A percentile compares a stretch with the other conserved stretches of the same genome.
Conservation (phyloP, 805 yeast genomes). For the Cyberlindnera mrakii region DNA sequence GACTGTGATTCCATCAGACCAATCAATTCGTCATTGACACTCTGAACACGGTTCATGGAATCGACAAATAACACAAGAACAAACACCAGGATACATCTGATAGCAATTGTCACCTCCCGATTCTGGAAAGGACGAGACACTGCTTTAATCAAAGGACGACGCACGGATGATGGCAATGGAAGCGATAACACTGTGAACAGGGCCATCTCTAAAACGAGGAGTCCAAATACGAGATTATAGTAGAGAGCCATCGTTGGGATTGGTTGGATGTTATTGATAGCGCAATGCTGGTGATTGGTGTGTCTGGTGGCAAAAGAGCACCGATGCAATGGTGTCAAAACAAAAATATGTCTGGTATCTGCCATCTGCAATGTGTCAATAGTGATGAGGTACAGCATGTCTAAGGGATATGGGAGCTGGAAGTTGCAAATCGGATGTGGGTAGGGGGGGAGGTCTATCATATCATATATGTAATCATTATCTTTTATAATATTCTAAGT, state of each 20-base stretch:
- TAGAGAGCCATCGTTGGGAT: constrained; percentile 24
- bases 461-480: no score
- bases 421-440: no score
- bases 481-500: no score
- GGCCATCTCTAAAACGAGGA: constrained; percentile 72
- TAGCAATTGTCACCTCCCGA: constrained; percentile 65
- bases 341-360: no score
- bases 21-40: constrained; percentile 58
- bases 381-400: no score
- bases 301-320: neutral
- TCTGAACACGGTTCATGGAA: constrained; percentile 75
- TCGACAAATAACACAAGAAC: constrained; percentile 81
- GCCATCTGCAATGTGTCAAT: no score
- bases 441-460: no score
- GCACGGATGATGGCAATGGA: constrained; percentile 74
- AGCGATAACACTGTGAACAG: constrained; percentile 74
- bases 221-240: constrained; percentile 48
- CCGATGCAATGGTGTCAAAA: neutral
- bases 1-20: constrained; percentile 22
- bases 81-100: constrained; percentile 79
- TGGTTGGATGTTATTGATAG: neutral
- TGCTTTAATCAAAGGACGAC: constrained; percentile 60
- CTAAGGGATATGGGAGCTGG: no score
- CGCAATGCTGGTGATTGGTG: no score
- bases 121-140: constrained; percentile 65